A percentile compares a stretch with the other conserved stretches of the same genome.
Conservation (phyloP, 2,329 filamentous ascomycete species). For the Aspergillus sergii region DNA sequence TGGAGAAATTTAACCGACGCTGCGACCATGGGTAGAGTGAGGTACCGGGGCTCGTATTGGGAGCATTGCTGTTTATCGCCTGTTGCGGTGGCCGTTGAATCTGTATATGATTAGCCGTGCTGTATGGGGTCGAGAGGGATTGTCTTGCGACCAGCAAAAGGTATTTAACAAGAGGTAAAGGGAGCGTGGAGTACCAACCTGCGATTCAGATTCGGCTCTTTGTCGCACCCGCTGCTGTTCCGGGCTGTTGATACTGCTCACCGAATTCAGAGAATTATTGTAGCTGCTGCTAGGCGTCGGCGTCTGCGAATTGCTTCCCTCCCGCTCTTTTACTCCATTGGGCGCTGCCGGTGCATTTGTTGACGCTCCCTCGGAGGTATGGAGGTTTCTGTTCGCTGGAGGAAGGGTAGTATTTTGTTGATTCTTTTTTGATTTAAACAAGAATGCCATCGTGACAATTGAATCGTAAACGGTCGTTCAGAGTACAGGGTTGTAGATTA, state of each 20-base stretch:
- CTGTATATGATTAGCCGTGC: constrained; percentile 17
- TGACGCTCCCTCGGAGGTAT: constrained; percentile 57
- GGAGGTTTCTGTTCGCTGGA: constrained; percentile 58
- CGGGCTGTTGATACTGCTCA: constrained; percentile 65
- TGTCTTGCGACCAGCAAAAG: background rate
- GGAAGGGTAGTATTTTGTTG: constrained; percentile 58
- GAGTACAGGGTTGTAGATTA: constrained; percentile 17
- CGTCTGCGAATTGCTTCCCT: constrained; percentile 51
- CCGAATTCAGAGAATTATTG: constrained; percentile 67
- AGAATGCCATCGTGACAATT: constrained; percentile 68
- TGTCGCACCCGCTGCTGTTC: constrained; percentile 64
- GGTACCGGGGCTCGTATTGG: constrained; percentile 63
- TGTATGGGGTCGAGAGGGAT: background rate
- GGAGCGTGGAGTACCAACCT: constrained; percentile 46
- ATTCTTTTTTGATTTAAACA: constrained; percentile 81
- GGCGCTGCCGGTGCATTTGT: constrained; percentile 44
- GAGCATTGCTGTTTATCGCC: constrained; percentile 58
- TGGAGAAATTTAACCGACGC: constrained; percentile 80
- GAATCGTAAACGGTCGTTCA: constrained; percentile 39
- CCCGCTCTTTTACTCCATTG: constrained; percentile 49
- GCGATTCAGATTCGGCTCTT: constrained; percentile 57
- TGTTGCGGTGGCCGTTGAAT: constrained; percentile 42
- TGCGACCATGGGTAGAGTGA: constrained; percentile 97
- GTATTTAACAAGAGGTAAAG: background rate
- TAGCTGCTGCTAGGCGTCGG: constrained; percentile 76